A percentile compares a stretch with the other conserved stretches of the same genome.
Conservation (phyloP, 192 early-diverging fungal species). For the Glomus cerebriforme region DNA sequence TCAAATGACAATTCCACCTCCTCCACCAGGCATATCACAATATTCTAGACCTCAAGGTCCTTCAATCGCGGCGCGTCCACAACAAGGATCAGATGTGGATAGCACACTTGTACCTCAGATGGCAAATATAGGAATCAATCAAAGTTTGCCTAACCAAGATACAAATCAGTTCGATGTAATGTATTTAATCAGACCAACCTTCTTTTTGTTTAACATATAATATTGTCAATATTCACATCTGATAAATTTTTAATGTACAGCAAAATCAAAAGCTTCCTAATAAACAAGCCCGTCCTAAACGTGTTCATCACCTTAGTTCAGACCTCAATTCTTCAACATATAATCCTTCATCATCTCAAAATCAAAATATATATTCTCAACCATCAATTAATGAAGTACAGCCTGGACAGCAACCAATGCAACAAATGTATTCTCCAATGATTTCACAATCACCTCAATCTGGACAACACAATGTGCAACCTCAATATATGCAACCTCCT, state of each 20-base stretch:
- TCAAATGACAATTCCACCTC: slow-evolving; percentile 7
- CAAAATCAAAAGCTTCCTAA: neutral
- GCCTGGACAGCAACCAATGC: slow-evolving; percentile 8
- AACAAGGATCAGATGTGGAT: neutral
- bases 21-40: neutral
- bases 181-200: slow-evolving; percentile 6
- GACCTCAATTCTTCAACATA: slow-evolving; percentile 22
- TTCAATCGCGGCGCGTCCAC: neutral
- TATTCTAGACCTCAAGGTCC: slow-evolving; percentile 6
- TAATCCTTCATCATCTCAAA: neutral
- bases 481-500: slow-evolving; percentile 40
- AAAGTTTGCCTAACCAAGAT: neutral
- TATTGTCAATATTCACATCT: neutral
- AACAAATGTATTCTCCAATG: slow-evolving; percentile 30
- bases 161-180: slow-evolving; percentile 14
- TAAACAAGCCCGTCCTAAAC: slow-evolving; percentile 4
- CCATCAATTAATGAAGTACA: slow-evolving; percentile 6
- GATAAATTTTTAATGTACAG: neutral
- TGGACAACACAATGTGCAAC: slow-evolving; percentile 28
- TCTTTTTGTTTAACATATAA: neutral
- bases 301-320: slow-evolving; percentile 7
- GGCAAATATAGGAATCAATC: slow-evolving; percentile 15
- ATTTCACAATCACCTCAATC: slow-evolving; percentile 34
- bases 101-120: slow-evolving; percentile 27
- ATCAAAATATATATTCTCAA: neutral